These are phyloP conservation scores for Pleurotus eryngii DNA, from an alignment of 768 basidiomycete species.

Conservation along the genomic window DNA sequence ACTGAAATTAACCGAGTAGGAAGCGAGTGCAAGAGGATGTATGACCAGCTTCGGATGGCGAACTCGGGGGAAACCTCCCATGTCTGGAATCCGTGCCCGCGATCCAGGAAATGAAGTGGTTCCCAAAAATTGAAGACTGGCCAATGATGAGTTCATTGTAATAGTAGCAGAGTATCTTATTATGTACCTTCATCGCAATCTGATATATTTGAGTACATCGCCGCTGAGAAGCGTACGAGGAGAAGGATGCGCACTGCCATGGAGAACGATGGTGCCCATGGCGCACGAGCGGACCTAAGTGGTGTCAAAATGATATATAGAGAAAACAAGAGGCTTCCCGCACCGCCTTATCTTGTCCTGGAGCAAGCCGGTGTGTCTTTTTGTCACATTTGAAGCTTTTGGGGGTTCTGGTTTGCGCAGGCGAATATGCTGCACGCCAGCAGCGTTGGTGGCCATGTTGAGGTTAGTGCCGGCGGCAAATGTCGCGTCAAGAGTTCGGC, in stretches of 20 bases:
- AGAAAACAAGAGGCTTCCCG: background rate
- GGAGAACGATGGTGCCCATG: conserved; percentile 85
- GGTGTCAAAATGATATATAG: background rate
- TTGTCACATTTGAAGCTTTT: background rate
- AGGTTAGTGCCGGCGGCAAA: conserved; percentile 5
- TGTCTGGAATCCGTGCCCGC: conserved; percentile 91
- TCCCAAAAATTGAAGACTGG: conserved; percentile 99
- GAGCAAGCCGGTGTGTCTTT: conserved; percentile 1
- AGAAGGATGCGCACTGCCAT: conserved; percentile 82
- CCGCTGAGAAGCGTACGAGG: conserved; percentile 74
- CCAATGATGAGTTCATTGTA: background rate
- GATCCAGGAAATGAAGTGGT: conserved; percentile 87
- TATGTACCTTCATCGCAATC: conserved; percentile 93
- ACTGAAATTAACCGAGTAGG: conserved; percentile 55
- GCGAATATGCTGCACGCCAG: conserved; percentile 16
- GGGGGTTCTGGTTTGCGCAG: conserved; percentile 2
- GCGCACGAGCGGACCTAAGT: conserved; percentile 46
- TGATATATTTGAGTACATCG: conserved; percentile 93
- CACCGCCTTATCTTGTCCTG: conserved; percentile 7
- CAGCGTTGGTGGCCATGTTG: conserved; percentile 5
- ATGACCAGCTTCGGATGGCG: conserved; percentile 94
- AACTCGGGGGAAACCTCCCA: conserved; percentile 94
- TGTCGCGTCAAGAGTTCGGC: conserved; percentile 15
- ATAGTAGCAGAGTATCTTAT: background rate
- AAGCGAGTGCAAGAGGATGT: conserved; percentile 77